Base-by-base conservation (phyloP, 2,329 filamentous ascomycete species). In the Pseudopithomyces maydicus region DNA sequence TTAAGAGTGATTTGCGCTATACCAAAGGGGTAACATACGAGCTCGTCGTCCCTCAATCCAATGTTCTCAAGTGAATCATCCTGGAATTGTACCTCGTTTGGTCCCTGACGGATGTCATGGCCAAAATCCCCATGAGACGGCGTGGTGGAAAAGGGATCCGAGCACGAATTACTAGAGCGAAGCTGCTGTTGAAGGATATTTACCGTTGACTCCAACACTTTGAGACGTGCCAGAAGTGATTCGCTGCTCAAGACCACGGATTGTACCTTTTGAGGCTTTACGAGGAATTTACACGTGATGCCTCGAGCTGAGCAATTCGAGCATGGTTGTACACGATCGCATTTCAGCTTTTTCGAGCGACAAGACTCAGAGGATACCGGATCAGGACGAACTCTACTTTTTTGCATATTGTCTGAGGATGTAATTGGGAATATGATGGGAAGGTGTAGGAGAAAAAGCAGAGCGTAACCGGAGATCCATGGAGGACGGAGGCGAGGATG, bases 261-360 rank as follows among this genome's bases (percentile, higher is more conserved):
- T 8, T 3, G 12, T 11, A 8, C 17, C 36, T 26, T 45, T n/a
- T 36, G n/a, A 7, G 45, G 53, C 11, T 23, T 36, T 6, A 49
- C 46, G 6, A 46, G 23, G 15, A 47, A 52, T 14, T 33, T 33
- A 36, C 55, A 57, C 6, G 51, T 26, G 17, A 49, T 29, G 6
- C 42, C 51, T 38, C 55, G 38, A 2, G 55, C 55, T 12, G 35
- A 29, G 29, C 51, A 57, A 43, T 57, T 57, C 42, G 55, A 54
- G 29, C 51, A 57, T 20, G 55, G 55, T 19, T 54, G 51, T 10
- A 44, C 32, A 6, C 51, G 55, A 41, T 42, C 44, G 26, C 55
- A 57, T 36, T 55, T 57, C 11, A 57, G 29, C 33, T 57, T 57
- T 26, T 54, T 54, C 3, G 45, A 33, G 23, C 55, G 51, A 44